A percentile compares a stretch with the other conserved stretches of the same genome.
Evolutionary conservation across 2,329 filamentous ascomycete species (phyloP).

Genomic region (Xylariaceae sp.): DNA sequence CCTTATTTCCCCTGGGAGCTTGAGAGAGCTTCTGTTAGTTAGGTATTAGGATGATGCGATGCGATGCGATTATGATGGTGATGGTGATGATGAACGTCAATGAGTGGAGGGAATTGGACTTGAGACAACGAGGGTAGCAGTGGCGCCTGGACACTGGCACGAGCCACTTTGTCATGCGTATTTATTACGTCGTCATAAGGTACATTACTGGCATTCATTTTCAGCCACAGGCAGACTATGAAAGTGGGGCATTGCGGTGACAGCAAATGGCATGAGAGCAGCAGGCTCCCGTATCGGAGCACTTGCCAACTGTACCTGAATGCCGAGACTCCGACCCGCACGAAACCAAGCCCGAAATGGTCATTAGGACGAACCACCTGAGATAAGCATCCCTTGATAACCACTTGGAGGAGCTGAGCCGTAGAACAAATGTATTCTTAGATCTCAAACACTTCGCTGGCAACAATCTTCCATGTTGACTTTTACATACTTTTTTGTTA

Average conservation of each 20-base stretch:
- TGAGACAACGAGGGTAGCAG: neutral
- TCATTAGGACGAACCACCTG: no score
- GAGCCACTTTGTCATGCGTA: slow-evolving; percentile 10
- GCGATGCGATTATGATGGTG: slow-evolving; percentile 1
- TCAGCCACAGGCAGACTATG: no score
- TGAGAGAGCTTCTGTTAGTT: neutral
- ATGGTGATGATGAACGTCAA: neutral
- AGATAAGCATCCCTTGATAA: slow-evolving; percentile 17
- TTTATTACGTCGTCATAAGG: neutral
- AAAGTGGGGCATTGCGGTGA: no score
- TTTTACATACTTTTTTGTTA: neutral
- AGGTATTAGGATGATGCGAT: slow-evolving; percentile 7
- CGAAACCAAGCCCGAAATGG: no score
- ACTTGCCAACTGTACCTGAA: neutral
- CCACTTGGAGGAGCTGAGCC: no score
- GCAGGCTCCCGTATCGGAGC: slow-evolving; percentile 17
- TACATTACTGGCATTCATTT: no score
- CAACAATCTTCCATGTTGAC: neutral
- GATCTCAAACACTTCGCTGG: neutral
- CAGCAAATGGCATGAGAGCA: no score
- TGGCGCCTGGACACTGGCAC: slow-evolving; percentile 6
- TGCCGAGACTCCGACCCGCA: slow-evolving; percentile 13
- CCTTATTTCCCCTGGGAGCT: neutral
- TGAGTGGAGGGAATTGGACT: no score
- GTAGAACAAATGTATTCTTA: neutral